A percentile compares a stretch with the other conserved stretches of the same genome.
Conservation (phyloP, 495 filamentous ascomycete genomes). For the Rostrohypoxylon terebratum region DNA sequence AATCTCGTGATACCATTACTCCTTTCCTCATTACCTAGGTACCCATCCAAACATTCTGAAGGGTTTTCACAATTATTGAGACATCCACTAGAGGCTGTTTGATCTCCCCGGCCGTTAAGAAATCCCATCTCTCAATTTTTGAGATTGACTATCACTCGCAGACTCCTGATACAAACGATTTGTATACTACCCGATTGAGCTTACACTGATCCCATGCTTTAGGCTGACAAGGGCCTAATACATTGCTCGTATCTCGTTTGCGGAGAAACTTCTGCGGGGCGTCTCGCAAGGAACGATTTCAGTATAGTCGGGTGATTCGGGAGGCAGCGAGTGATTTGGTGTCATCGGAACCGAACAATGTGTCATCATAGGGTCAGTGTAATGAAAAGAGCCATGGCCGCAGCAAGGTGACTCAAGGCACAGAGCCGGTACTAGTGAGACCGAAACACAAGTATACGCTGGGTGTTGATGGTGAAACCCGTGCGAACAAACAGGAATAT, state of each 20-base stretch:
- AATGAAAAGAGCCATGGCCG: conserved; percentile 26
- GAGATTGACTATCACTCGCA: conserved; percentile 2
- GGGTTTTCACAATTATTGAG: conserved; percentile 4
- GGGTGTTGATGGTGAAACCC: conserved; percentile 23
- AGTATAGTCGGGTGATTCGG: conserved; percentile 18
- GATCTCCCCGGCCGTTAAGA: neutral
- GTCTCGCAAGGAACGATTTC: conserved; percentile 21
- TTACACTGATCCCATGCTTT: neutral
- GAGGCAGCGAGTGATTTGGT: neutral
- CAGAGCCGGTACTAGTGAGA: conserved; percentile 34
- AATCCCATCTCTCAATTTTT: neutral
- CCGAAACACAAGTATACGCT: conserved; percentile 35
- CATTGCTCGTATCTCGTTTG: conserved; percentile 15
- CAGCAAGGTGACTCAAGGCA: conserved; percentile 33
- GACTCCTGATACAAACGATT: neutral
- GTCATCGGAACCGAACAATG: conserved; percentile 13
- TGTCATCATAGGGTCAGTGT: conserved; percentile 26
- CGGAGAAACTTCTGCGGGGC: conserved; percentile 36
- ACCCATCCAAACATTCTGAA: conserved; percentile 23
- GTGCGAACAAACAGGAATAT: conserved; percentile 8
- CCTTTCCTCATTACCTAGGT: neutral
- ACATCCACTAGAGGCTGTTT: neutral
- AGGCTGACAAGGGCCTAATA: neutral
- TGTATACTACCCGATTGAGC: neutral
- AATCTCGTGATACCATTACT: conserved; percentile 32